Percentiles rank a stretch among this genome's conserved stretches.
Conservation (phyloP, 176 grass and related monocot genomes). For the Musa troglodytarum region DNA sequence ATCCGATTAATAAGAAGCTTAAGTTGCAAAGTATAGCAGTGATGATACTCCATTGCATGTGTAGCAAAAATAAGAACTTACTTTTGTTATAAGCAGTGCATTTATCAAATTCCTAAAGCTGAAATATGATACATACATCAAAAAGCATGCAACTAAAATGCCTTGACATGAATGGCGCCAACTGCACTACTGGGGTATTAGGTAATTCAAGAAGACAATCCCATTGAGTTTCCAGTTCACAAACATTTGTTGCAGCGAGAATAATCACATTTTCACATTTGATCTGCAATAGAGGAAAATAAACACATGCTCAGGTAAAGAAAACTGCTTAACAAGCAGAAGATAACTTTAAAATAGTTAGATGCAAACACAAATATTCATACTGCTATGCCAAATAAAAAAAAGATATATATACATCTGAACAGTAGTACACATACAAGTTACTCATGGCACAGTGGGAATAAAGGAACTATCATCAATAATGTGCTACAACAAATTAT, state of each 20-base stretch:
- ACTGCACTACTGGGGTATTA: slow-evolving; percentile 28
- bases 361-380: too few relatives aligned
- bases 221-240: slow-evolving; percentile 76
- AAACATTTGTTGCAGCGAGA: slow-evolving; percentile 76
- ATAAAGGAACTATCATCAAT: neutral
- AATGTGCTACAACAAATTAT: neutral
- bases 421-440: too few relatives aligned
- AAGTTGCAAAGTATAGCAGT: too few relatives aligned
- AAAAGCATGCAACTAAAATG: slow-evolving; percentile 56
- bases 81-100: neutral
- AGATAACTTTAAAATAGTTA: too few relatives aligned
- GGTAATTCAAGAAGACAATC: slow-evolving; percentile 72
- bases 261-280: slow-evolving; percentile 91
- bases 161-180: slow-evolving; percentile 55
- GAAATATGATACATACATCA: slow-evolving; percentile 41
- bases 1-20: too few relatives aligned
- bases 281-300: slow-evolving; percentile 32
- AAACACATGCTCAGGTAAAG: neutral
- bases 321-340: neutral
- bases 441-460: neutral
- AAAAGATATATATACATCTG: too few relatives aligned
- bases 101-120: neutral
- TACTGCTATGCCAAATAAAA: too few relatives aligned
- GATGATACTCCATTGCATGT: too few relatives aligned
- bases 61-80: too few relatives aligned